A percentile compares a stretch with the other conserved stretches of the same genome.
These are phyloP conservation scores for Wallacemonas sp. DNA, from an alignment of 208 protist genomes.

Conservation along the genomic window DNA sequence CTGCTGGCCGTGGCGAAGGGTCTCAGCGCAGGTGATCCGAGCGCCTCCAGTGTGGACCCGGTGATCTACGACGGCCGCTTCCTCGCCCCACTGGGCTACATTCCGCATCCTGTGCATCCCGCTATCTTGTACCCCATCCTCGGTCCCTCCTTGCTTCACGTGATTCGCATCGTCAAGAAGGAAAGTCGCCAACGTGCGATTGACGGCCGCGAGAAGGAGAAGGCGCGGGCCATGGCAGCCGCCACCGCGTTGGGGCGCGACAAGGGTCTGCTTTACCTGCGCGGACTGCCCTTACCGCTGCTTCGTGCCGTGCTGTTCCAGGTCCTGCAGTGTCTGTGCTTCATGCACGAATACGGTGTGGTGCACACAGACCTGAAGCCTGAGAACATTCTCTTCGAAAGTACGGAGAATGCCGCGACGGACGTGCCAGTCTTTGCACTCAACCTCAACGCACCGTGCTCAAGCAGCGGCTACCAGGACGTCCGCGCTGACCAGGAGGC, in stretches of 20 bases:
- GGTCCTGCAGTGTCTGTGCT: constrained; percentile 70
- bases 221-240: background rate
- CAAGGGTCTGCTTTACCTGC: constrained; percentile 38
- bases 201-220: constrained; percentile 6
- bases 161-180: constrained; percentile 47
- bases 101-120: constrained; percentile 70
- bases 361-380: constrained; percentile 88
- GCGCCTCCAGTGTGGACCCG: background rate
- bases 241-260: background rate
- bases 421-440: background rate
- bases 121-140: constrained; percentile 76
- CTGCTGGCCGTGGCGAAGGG: constrained; percentile 11
- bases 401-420: constrained; percentile 23
- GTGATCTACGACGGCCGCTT: constrained; percentile 46
- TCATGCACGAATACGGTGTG: constrained; percentile 60
- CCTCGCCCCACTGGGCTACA: constrained; percentile 53
- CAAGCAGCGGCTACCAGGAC: constrained; percentile 16
- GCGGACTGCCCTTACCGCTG: constrained; percentile 56
- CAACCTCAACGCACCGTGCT: constrained; percentile 6
- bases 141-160: constrained; percentile 66
- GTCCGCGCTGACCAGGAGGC: constrained; percentile 6
- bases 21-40: background rate
- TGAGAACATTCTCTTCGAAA: constrained; percentile 86
- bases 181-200: constrained; percentile 16
- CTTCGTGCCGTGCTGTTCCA: constrained; percentile 70